Evolutionary conservation across 257 asterid species (phyloP).

Genomic region (Gardenia jasminoides): DNA sequence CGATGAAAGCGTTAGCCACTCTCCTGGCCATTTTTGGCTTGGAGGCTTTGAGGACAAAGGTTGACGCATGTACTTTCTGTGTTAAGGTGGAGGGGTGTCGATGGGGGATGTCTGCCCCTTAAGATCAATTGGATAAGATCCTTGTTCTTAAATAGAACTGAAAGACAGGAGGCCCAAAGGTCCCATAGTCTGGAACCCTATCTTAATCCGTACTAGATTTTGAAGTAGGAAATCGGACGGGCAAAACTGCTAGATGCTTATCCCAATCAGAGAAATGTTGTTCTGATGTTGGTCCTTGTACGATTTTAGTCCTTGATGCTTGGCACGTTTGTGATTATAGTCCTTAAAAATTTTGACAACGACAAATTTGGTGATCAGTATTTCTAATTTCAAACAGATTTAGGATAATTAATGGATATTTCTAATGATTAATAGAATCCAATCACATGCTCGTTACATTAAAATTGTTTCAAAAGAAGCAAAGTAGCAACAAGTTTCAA

Average conservation of each 20-base stretch:
- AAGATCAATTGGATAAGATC: conserved; percentile 1
- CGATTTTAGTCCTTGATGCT: too few species aligned
- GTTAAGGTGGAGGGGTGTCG: background rate
- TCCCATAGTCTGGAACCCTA: background rate
- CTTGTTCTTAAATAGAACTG: conserved; percentile 18
- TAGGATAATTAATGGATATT: too few species aligned
- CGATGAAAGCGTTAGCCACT: conserved; percentile 41
- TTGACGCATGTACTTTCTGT: conserved; percentile 11
- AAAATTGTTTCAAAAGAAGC: too few species aligned
- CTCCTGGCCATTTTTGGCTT: conserved; percentile 24
- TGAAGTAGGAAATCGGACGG: background rate
- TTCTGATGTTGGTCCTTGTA: too few species aligned
- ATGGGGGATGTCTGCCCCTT: background rate
- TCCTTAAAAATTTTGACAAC: too few species aligned
- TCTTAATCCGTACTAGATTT: background rate
- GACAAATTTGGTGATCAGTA: too few species aligned
- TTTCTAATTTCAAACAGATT: too few species aligned
- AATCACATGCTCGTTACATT: too few species aligned
- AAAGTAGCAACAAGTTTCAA: too few species aligned
- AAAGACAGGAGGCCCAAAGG: background rate
- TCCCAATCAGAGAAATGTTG: background rate
- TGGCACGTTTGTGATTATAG: too few species aligned
- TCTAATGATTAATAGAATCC: too few species aligned
- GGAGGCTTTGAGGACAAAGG: conserved; percentile 32
- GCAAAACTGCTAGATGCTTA: background rate